Evolutionary conservation across 805 yeast genomes (phyloP), one percentile per base, ranked within the genome.

Genomic region (Tetrapisispora phaffii): DNA sequence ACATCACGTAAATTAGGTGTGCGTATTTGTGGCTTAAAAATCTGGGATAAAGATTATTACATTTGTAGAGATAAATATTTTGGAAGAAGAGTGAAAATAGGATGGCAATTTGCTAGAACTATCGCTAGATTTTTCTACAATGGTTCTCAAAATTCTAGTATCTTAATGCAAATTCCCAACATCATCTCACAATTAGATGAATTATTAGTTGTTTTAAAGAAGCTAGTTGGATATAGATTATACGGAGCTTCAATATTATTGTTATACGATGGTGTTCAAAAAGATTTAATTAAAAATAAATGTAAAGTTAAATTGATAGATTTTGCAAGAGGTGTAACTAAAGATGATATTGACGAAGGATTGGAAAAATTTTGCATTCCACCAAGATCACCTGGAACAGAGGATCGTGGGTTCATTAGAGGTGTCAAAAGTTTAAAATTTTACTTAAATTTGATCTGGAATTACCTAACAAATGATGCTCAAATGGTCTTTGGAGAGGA

Each of bases 11-110:
- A 70, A 47, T 71, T 93, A 29, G 99, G 99, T 8, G 95, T 88
- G 1, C 71, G 99, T 44, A 77, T 93, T 13, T 93, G 99, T 67
- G 99, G 99, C 2, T 76, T 93, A 78, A 96, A 93, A 60, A 83
- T 84, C 31, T 83, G 88, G 82, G 78, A 83, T 55, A 55, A 66
- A 7, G 52, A 59, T 0, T 66, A 67, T 38, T 85, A 77, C 49
- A 73, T 84, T 48, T 79, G 81, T 52, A 74, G 82, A 47, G 97
- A 93, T 66, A 93, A 93, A 68, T 93, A 93, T 63, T 90, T 82
- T 65, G 99, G 99, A 2, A 75, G 99, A 51, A 66, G 75, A 31
- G 73, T 93, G 2, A 72, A 67, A 47, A 76, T 74, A 12, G 95
- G 96, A 0, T 67, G 71, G 56, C 85, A 85, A 56, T 89, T 94